Evolutionary conservation across 2,329 filamentous ascomycete species (phyloP).

Genomic region (Aspergillus quadricinctus): DNA sequence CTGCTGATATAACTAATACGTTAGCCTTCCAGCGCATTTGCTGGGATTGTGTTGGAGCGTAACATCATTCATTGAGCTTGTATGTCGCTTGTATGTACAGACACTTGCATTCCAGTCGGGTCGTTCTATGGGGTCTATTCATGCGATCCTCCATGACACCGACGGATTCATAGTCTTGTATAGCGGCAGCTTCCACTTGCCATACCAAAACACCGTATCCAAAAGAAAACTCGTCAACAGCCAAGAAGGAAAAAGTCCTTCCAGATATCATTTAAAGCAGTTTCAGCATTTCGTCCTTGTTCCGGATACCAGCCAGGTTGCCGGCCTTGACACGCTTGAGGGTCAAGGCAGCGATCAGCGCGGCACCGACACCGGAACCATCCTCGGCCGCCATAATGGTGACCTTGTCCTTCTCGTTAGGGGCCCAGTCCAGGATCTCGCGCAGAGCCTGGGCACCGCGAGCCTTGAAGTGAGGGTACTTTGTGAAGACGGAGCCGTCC

Average conservation of each 20-base stretch:
- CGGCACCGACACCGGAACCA: conserved; percentile 93
- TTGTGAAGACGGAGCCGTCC: conserved; percentile 97
- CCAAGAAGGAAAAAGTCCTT: neutral
- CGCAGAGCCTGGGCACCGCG: conserved; percentile 83
- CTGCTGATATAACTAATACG: neutral
- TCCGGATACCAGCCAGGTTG: conserved; percentile 55
- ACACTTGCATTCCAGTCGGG: neutral
- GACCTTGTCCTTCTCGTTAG: conserved; percentile 79
- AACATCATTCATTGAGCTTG: neutral
- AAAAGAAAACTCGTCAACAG: neutral
- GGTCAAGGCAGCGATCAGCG: conserved; percentile 76
- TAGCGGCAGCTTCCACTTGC: neutral
- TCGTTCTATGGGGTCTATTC: neutral
- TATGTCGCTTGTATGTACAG: neutral
- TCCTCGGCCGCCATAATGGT: conserved; percentile 89
- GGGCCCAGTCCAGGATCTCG: conserved; percentile 93
- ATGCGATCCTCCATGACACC: neutral
- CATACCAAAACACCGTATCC: neutral
- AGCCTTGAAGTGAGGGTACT: conserved; percentile 92
- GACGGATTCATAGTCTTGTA: neutral
- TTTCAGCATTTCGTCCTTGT: conserved; percentile 39
- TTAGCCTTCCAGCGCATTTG: neutral
- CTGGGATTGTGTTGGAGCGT: neutral
- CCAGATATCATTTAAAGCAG: conserved; percentile 18
- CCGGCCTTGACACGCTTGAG: conserved; percentile 59